Conservation (phyloP, 129 eudicot genomes). For the Calendula officinalis region DNA sequence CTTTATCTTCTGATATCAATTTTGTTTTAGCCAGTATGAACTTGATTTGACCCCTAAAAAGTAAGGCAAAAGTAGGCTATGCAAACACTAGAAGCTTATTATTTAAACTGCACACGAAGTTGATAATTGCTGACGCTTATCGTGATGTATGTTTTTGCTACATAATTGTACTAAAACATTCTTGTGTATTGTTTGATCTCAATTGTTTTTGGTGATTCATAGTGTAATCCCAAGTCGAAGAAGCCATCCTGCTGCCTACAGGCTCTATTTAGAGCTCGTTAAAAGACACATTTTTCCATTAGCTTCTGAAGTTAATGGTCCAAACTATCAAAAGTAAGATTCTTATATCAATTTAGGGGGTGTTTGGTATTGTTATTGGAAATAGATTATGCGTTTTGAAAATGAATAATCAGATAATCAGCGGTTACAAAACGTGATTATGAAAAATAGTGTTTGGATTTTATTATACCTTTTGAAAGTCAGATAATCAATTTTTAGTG, state of each 20-base stretch:
- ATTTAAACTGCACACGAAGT: too few species aligned
- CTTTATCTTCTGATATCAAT: not conserved
- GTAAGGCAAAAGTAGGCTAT: too few species aligned
- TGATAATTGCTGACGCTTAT: too few species aligned
- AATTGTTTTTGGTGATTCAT: conserved; percentile 20
- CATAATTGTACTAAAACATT: conserved; percentile 7
- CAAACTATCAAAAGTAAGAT: conserved; percentile 67
- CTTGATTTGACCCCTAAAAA: not conserved
- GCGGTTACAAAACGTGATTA: too few species aligned
- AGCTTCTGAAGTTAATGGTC: conserved; percentile 62
- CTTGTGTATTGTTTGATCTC: not conserved
- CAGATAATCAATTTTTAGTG: too few species aligned
- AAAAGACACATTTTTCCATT: conserved; percentile 74
- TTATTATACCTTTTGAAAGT: too few species aligned
- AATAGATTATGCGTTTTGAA: too few species aligned
- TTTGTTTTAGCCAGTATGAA: not conserved
- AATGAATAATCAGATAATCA: too few species aligned
- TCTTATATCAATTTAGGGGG: not conserved
- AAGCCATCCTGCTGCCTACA: conserved; percentile 75
- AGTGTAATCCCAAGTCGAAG: conserved; percentile 79
- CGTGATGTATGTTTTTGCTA: not conserved
- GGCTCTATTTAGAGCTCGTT: conserved; percentile 85
- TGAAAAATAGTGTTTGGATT: too few species aligned
- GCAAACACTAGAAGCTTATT: not conserved
- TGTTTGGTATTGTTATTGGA: not conserved